phyloP scores from a whole-genome alignment of 1,284 basidiomycete species.

The Sanghuangporus sanghuang region DNA sequence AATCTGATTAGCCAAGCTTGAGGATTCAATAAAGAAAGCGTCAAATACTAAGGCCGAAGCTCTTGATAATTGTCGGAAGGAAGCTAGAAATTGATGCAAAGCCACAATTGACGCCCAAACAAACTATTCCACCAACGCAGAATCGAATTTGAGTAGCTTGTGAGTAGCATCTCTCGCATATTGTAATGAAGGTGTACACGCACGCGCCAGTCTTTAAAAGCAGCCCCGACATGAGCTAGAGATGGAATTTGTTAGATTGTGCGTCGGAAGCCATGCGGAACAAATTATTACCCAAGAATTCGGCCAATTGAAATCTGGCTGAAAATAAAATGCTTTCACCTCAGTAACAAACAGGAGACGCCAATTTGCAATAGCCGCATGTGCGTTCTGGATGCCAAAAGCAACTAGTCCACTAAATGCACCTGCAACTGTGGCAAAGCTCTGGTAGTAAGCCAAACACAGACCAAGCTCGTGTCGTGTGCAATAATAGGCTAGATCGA shows the following conservation, averaged over 20 bases:
- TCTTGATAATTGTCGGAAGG: slow-evolving; percentile 77
- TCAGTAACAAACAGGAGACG: slow-evolving; percentile 74
- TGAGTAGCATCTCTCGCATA: neutral
- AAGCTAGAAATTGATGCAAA: slow-evolving; percentile 79
- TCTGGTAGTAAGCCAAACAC: slow-evolving; percentile 74
- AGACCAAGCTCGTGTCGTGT: slow-evolving; percentile 68
- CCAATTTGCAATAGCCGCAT: slow-evolving; percentile 52
- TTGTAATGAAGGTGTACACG: slow-evolving; percentile 21
- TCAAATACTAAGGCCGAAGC: slow-evolving; percentile 52
- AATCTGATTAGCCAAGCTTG: neutral
- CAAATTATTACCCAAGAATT: slow-evolving; percentile 55
- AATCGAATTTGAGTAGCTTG: neutral
- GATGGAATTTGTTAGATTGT: neutral
- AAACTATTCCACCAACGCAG: slow-evolving; percentile 51
- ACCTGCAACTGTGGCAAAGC: slow-evolving; percentile 73
- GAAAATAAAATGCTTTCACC: slow-evolving; percentile 31
- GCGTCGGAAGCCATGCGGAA: neutral
- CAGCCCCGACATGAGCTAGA: slow-evolving; percentile 54
- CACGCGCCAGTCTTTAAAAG: slow-evolving; percentile 70
- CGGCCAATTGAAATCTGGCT: slow-evolving; percentile 35
- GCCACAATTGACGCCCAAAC: slow-evolving; percentile 76
- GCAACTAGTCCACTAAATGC: slow-evolving; percentile 75
- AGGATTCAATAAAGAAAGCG: neutral
- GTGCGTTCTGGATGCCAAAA: slow-evolving; percentile 60
- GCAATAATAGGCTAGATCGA: slow-evolving; percentile 61